Evolutionary conservation across 139 green algal species (phyloP).

Genomic region (Chlamydomonas sp.): DNA sequence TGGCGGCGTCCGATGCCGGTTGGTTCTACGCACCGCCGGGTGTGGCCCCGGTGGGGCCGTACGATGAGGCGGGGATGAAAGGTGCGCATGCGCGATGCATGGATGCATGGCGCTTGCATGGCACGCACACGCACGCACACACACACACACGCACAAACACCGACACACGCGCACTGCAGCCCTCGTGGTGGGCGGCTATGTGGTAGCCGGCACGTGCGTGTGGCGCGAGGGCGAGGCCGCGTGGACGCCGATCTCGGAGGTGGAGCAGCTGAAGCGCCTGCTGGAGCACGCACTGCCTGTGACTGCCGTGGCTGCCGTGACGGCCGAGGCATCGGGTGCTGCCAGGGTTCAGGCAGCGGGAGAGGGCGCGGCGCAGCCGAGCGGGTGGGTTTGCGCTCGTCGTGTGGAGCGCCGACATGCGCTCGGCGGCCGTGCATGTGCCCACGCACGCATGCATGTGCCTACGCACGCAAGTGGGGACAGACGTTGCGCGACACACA

Average conservation of each 20-base stretch:
- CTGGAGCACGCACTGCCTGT: slow-evolving; percentile 7
- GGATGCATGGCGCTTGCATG: neutral
- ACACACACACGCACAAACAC: neutral
- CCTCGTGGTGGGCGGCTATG: slow-evolving; percentile 16
- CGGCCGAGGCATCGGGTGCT: too few species aligned
- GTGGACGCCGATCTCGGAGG: slow-evolving; percentile 23
- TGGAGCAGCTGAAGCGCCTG: slow-evolving; percentile 23
- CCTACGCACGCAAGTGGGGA: too few species aligned
- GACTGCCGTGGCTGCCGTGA: too few species aligned
- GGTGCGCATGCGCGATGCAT: slow-evolving; percentile 16
- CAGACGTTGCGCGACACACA: too few species aligned
- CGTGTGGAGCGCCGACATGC: too few species aligned
- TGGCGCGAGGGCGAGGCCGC: slow-evolving; percentile 28
- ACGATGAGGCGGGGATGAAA: slow-evolving; percentile 20
- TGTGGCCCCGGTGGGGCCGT: slow-evolving; percentile 29
- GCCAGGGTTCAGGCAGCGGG: too few species aligned
- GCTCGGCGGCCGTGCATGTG: too few species aligned
- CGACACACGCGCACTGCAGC: slow-evolving; percentile 14
- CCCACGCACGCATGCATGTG: too few species aligned
- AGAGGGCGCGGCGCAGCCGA: too few species aligned
- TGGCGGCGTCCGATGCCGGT: too few species aligned
- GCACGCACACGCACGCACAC: neutral
- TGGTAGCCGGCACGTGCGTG: slow-evolving; percentile 15
- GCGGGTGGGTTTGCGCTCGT: too few species aligned
- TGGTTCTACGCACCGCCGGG: neutral